Conservation (phyloP, 2,329 filamentous ascomycete species). For the Plenodomus lindquistii region DNA sequence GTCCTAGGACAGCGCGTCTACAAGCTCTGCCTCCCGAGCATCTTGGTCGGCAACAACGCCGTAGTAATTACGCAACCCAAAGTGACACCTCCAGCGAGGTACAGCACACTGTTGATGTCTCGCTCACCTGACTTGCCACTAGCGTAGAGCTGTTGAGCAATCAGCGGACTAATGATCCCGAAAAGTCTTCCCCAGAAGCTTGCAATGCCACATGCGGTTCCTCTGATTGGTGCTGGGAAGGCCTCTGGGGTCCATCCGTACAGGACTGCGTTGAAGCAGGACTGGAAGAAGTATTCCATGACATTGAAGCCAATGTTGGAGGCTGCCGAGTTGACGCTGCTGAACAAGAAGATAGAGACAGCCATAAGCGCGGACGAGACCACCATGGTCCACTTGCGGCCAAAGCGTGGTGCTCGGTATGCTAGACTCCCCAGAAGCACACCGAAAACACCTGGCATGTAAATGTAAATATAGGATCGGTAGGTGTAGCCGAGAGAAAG, state of each 20-base stretch:
- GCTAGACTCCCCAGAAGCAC: constrained; percentile 54
- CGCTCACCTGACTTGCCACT: constrained; percentile 31
- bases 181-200: constrained; percentile 64
- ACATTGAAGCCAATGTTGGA: constrained; percentile 55
- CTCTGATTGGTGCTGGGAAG: constrained; percentile 56
- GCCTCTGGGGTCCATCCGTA: constrained; percentile 59
- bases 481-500: constrained; percentile 55
- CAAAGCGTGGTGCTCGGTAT: constrained; percentile 52
- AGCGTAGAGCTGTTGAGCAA: constrained; percentile 53
- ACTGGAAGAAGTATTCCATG: constrained; percentile 59
- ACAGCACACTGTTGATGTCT: constrained; percentile 57
- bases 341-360: constrained; percentile 51
- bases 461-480: constrained; percentile 59
- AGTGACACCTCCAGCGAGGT: constrained; percentile 60
- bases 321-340: constrained; percentile 50
- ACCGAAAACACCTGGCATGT: constrained; percentile 56
- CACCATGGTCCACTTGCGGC: constrained; percentile 52
- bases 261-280: constrained; percentile 57
- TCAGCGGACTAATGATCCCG: constrained; percentile 61
- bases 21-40: constrained; percentile 28
- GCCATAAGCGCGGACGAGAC: constrained; percentile 51
- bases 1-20: background rate
- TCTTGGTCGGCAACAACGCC: constrained; percentile 52
- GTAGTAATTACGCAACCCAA: constrained; percentile 58
- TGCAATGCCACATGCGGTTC: constrained; percentile 59